phyloP scores from a whole-genome alignment of 768 basidiomycete species.

The Phlebiopsis flavidoalba region DNA sequence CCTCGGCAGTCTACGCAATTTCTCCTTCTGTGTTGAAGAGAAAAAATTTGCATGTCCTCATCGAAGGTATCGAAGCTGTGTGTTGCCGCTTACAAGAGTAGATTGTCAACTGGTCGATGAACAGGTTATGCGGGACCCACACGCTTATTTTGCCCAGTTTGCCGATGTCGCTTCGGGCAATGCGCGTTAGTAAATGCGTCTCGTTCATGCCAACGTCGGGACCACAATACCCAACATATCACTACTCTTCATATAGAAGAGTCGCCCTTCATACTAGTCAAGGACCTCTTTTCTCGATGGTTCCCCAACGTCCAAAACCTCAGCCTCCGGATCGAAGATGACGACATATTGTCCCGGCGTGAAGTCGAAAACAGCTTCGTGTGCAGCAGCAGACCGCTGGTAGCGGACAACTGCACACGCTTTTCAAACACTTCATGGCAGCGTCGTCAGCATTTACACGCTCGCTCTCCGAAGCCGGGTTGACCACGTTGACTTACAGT shows the following conservation, averaged over 20 bases:
- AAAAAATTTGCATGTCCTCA: not conserved
- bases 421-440: not conserved
- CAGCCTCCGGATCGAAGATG: not conserved
- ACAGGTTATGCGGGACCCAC: not conserved
- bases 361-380: slow-evolving; percentile 5
- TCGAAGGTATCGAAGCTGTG: not conserved
- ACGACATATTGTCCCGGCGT: not conserved
- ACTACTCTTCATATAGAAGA: not conserved
- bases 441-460: slow-evolving; percentile 1
- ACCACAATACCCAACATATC: not conserved
- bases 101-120: not conserved
- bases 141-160: not conserved
- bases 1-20: not conserved
- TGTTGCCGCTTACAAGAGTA: not conserved
- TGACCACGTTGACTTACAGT: not conserved
- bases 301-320: slow-evolving; percentile 5
- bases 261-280: not conserved
- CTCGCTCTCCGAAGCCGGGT: slow-evolving; percentile 1
- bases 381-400: not conserved
- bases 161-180: not conserved
- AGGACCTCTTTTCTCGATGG: not conserved
- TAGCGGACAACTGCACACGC: not conserved
- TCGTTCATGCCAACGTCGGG: not conserved
- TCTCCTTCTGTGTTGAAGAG: not conserved
- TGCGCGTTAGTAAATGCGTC: not conserved